Evolutionary conservation across 2,329 filamentous ascomycete genomes (phyloP).

Genomic region (Aspergillus sergii): DNA sequence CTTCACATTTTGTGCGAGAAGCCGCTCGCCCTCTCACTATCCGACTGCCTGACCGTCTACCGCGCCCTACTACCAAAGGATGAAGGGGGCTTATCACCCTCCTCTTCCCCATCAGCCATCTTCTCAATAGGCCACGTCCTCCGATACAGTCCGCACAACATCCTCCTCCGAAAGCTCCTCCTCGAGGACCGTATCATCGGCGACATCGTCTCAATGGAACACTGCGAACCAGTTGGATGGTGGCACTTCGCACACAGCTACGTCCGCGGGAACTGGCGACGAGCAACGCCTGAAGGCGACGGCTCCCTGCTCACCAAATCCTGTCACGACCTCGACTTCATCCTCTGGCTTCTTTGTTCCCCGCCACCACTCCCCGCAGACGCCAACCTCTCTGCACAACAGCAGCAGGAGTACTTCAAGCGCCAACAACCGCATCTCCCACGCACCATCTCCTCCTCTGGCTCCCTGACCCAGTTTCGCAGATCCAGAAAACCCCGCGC

Average conservation of each 20-base stretch:
- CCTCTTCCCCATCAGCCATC: conserved; percentile 43
- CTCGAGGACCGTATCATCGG: conserved; percentile 76
- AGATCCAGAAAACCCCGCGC: conserved; percentile 71
- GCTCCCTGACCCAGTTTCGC: conserved; percentile 77
- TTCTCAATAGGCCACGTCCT: conserved; percentile 95
- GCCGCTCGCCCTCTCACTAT: conserved; percentile 77
- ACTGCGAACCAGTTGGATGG: conserved; percentile 93
- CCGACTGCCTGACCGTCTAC: conserved; percentile 76
- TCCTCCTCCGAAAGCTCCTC: conserved; percentile 76
- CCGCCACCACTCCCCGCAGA: conserved; percentile 50
- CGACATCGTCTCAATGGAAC: conserved; percentile 81
- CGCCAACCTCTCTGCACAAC: conserved; percentile 9
- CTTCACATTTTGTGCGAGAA: conserved; percentile 96
- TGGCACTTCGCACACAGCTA: conserved; percentile 95
- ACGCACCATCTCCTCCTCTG: conserved; percentile 72
- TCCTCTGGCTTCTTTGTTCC: conserved; percentile 87
- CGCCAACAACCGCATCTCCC: conserved; percentile 68
- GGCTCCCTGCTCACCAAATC: conserved; percentile 85
- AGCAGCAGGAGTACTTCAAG: conserved; percentile 18
- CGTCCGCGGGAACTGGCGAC: conserved; percentile 91
- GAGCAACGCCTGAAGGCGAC: conserved; percentile 72
- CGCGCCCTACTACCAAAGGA: conserved; percentile 27
- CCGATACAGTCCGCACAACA: conserved; percentile 90
- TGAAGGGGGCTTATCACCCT: not conserved
- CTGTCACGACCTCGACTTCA: conserved; percentile 92